phyloP scores from a whole-genome alignment of 441 rosid genomes.

The Aleurites moluccanus region DNA sequence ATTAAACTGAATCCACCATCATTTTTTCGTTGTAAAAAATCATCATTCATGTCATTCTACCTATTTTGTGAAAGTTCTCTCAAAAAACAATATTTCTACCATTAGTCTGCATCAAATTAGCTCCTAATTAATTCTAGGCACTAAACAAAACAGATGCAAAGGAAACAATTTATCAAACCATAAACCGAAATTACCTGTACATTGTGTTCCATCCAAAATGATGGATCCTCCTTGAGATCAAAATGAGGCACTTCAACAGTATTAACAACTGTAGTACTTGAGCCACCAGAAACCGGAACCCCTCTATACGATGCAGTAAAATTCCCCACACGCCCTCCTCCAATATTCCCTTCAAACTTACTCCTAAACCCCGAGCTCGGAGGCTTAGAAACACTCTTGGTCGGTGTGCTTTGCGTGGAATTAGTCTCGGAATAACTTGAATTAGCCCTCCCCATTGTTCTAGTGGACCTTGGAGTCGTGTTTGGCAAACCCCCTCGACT shows the following conservation, averaged over 20 bases:
- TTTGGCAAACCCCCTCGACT: constrained; percentile 39
- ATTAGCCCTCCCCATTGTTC: constrained; percentile 54
- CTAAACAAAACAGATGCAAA: neutral
- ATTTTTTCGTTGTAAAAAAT: neutral
- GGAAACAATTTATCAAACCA: neutral
- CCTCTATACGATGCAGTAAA: constrained; percentile 80
- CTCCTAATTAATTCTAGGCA: neutral
- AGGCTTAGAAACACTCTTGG: constrained; percentile 88
- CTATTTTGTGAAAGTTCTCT: constrained; percentile 4
- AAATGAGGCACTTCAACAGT: constrained; percentile 94
- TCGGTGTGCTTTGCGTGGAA: constrained; percentile 92
- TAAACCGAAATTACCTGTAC: constrained; percentile 69
- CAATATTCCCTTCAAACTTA: constrained; percentile 55
- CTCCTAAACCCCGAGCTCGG: constrained; percentile 57
- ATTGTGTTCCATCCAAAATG: constrained; percentile 99
- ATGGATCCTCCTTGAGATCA: constrained; percentile 88
- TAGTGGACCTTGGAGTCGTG: constrained; percentile 62
- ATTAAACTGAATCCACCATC: neutral
- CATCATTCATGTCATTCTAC: neutral
- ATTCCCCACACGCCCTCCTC: constrained; percentile 52
- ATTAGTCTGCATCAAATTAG: neutral
- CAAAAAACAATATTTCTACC: neutral
- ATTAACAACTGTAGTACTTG: constrained; percentile 49
- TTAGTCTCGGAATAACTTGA: constrained; percentile 58
- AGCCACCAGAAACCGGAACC: constrained; percentile 53